Evolutionary conservation across 306 rosid genomes (phyloP).

Genomic region (Sechiopsis laciniata): DNA sequence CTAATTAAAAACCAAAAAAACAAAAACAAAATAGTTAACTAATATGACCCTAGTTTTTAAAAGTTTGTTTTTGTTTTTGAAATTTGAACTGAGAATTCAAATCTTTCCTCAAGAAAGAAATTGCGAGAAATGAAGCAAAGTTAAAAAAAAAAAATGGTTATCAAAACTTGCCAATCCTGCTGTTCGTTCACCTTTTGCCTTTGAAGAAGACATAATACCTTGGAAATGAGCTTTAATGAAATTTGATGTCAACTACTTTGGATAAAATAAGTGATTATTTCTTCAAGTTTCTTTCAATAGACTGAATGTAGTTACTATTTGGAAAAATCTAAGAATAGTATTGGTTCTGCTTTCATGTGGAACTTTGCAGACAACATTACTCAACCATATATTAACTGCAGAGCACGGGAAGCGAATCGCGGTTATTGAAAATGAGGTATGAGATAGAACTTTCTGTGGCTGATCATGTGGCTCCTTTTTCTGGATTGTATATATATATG

Average conservation of each 20-base stretch:
- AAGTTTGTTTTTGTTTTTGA: no score
- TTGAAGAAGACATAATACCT: background rate
- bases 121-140: no score
- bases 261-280: background rate
- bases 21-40: no score
- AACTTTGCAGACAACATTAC: slow-evolving; percentile 69
- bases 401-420: slow-evolving; percentile 93
- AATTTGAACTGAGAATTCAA: no score
- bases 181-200: background rate
- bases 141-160: no score
- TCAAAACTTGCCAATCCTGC: background rate
- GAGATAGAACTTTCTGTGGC: background rate
- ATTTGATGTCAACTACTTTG: background rate
- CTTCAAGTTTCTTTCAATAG: background rate
- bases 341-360: slow-evolving; percentile 22
- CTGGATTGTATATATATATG: background rate
- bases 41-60: no score
- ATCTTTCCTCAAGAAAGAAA: no score
- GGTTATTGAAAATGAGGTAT: slow-evolving; percentile 85
- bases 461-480: background rate
- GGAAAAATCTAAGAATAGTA: background rate
- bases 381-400: slow-evolving; percentile 82
- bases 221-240: slow-evolving; percentile 1
- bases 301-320: background rate
- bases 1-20: no score